Percentiles rank a stretch among this genome's conserved stretches.
Conservation (phyloP, 2,329 filamentous ascomycete species). For the Pseudocercospora pini-densiflorae region DNA sequence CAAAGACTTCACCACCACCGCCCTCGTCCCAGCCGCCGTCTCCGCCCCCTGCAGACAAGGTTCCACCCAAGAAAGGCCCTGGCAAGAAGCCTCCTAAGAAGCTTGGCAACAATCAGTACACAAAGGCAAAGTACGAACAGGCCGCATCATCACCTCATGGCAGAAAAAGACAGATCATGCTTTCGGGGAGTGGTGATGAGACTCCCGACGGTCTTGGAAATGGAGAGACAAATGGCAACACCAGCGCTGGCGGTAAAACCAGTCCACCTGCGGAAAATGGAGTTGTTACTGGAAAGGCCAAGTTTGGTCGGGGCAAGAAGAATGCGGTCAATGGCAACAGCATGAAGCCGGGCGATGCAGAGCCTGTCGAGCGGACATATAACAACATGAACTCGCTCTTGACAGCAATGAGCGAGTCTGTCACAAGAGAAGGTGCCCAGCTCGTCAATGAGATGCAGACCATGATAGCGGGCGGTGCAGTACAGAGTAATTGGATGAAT, state of each 20-base stretch:
- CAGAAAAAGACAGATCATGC: conserved; percentile 32
- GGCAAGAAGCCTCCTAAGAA: conserved; percentile 59
- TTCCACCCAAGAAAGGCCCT: conserved; percentile 65
- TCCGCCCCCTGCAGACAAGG: conserved; percentile 46
- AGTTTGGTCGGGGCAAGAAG: conserved; percentile 36
- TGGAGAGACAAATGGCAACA: conserved; percentile 36
- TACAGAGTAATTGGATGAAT: conserved; percentile 1
- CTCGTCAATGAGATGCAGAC: conserved; percentile 23
- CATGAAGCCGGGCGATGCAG: conserved; percentile 18
- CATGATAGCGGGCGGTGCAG: conserved; percentile 11
- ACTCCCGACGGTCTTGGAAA: conserved; percentile 45
- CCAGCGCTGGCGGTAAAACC: conserved; percentile 20
- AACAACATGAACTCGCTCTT: conserved; percentile 32
- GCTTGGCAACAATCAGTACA: conserved; percentile 81
- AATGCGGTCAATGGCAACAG: conserved; percentile 34
- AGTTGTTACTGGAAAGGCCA: conserved; percentile 43
- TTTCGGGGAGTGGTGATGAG: conserved; percentile 40
- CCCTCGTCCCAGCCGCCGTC: conserved; percentile 48
- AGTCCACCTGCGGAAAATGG: conserved; percentile 52
- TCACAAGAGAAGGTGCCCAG: conserved; percentile 9
- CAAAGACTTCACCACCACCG: conserved; percentile 43
- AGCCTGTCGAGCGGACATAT: conserved; percentile 31
- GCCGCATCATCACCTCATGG: conserved; percentile 54
- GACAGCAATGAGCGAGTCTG: conserved; percentile 26
- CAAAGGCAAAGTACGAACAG: conserved; percentile 59